A percentile compares a stretch with the other conserved stretches of the same genome.
These are phyloP conservation scores for Wickerhamiella nectarea DNA, from an alignment of 805 yeast species.

Conservation along the genomic window DNA sequence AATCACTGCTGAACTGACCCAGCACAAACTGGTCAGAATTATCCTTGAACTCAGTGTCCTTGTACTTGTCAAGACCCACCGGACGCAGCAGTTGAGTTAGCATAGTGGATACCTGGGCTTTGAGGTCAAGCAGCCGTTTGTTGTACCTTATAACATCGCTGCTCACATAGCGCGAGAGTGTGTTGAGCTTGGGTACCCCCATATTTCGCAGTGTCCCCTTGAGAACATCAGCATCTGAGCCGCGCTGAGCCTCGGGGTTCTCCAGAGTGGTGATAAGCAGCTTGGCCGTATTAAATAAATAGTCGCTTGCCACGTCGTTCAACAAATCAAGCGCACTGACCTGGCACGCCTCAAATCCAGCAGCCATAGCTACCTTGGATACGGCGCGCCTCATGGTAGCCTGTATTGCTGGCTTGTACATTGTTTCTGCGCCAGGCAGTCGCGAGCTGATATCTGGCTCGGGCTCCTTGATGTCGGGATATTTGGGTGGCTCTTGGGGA, in stretches of 20 bases:
- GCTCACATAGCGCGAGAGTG: conserved; percentile 55
- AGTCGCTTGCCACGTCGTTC: conserved; percentile 72
- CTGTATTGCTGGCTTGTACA: conserved; percentile 47
- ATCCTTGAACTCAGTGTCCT: conserved; percentile 70
- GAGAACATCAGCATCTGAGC: conserved; percentile 36
- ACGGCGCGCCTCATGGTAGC: conserved; percentile 54
- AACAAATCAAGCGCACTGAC: conserved; percentile 63
- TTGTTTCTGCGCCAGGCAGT: conserved; percentile 51
- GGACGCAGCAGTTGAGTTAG: conserved; percentile 77
- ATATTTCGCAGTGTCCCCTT: conserved; percentile 61
- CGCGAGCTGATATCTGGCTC: conserved; percentile 80
- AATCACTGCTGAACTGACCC: conserved; percentile 85
- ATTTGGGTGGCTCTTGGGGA: conserved; percentile 10
- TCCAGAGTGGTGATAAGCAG: conserved; percentile 62
- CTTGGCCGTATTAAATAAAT: conserved; percentile 57
- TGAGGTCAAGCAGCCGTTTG: conserved; percentile 53
- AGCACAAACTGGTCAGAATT: conserved; percentile 87
- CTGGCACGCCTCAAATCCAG: conserved; percentile 80
- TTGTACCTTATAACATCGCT: conserved; percentile 61
- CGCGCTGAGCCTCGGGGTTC: conserved; percentile 26
- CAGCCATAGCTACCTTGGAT: conserved; percentile 73
- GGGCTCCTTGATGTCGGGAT: conserved; percentile 36
- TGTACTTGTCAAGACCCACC: conserved; percentile 30
- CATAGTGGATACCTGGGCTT: conserved; percentile 50
- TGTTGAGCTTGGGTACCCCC: conserved; percentile 61